These are phyloP conservation scores for Polyporus tsugae DNA, from an alignment of 1,284 basidiomycete species.

Conservation along the genomic window DNA sequence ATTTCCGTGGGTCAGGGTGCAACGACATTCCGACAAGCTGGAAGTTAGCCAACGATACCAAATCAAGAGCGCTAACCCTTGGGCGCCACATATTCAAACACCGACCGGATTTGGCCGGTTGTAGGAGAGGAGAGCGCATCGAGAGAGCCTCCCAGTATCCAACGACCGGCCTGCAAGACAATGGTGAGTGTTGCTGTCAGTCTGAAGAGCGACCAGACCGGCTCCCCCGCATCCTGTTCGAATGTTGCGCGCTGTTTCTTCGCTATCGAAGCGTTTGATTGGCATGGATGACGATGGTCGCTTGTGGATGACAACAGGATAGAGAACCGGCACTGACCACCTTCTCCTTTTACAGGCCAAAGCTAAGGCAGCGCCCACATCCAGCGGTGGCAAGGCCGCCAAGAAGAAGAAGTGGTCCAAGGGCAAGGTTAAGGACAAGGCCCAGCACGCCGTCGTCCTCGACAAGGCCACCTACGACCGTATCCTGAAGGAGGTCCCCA, in stretches of 20 bases:
- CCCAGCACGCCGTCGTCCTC: conserved; percentile 92
- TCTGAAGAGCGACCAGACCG: conserved; percentile 11
- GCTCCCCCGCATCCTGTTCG: conserved; percentile 16
- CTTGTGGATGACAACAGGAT: conserved; percentile 35
- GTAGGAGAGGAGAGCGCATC: conserved; percentile 21
- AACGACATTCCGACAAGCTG: too few species aligned
- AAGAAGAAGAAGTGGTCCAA: conserved; percentile 99
- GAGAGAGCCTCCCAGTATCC: conserved; percentile 34
- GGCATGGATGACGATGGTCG: conserved; percentile 34
- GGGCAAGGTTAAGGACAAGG: conserved; percentile 99
- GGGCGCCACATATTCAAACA: conserved; percentile 23
- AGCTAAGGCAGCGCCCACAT: conserved; percentile 78
- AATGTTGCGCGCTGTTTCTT: conserved; percentile 11
- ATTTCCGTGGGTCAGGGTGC: too few species aligned
- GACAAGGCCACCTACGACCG: conserved; percentile 94
- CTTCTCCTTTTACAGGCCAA: conserved; percentile 62
- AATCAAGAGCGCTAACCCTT: neutral
- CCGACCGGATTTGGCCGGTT: conserved; percentile 30
- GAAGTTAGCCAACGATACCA: neutral
- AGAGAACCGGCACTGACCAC: conserved; percentile 20
- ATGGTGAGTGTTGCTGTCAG: conserved; percentile 41
- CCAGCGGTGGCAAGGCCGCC: conserved; percentile 80
- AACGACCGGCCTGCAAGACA: conserved; percentile 41
- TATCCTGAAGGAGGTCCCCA: conserved; percentile 99
- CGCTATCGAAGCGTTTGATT: conserved; percentile 19